Evolutionary conservation across 495 filamentous ascomycete genomes (phyloP).

Genomic region (Penicillium herquei): DNA sequence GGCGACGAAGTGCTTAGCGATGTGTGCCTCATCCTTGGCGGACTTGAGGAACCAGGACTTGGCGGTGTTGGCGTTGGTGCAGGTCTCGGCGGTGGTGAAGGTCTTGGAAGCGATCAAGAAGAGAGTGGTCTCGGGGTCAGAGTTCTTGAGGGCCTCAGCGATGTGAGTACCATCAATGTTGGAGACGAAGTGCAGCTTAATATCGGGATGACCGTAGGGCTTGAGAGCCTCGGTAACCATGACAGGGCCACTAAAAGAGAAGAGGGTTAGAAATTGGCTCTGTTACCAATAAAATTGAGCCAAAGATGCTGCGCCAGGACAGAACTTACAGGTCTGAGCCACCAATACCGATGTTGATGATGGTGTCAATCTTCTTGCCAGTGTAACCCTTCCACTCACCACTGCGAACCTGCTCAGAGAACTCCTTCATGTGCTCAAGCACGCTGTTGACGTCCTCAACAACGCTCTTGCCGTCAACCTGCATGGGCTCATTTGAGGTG

Average conservation of each 20-base stretch:
- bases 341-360: conserved; percentile 97
- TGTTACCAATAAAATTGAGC: neutral
- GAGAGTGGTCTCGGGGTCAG: conserved; percentile 93
- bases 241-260: conserved; percentile 74
- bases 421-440: conserved; percentile 94
- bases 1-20: conserved; percentile 98
- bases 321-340: conserved; percentile 88
- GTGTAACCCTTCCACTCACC: conserved; percentile 98
- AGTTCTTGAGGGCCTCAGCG: conserved; percentile 83
- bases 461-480: conserved; percentile 92
- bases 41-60: conserved; percentile 95
- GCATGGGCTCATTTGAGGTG: conserved; percentile 76
- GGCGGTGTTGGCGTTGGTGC: conserved; percentile 92
- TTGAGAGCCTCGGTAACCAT: conserved; percentile 98
- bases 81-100: conserved; percentile 97
- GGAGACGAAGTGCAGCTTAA: conserved; percentile 95
- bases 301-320: too few relatives aligned
- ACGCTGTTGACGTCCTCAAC: conserved; percentile 92
- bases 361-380: conserved; percentile 95
- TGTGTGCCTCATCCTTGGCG: conserved; percentile 68
- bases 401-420: conserved; percentile 89
- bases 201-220: conserved; percentile 78
- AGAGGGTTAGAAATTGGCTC: conserved; percentile 29
- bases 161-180: conserved; percentile 99
- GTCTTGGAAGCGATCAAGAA: conserved; percentile 99